Base-by-base conservation (phyloP, 2,329 filamentous ascomycete genomes). In the Verticillium klebahnii region DNA sequence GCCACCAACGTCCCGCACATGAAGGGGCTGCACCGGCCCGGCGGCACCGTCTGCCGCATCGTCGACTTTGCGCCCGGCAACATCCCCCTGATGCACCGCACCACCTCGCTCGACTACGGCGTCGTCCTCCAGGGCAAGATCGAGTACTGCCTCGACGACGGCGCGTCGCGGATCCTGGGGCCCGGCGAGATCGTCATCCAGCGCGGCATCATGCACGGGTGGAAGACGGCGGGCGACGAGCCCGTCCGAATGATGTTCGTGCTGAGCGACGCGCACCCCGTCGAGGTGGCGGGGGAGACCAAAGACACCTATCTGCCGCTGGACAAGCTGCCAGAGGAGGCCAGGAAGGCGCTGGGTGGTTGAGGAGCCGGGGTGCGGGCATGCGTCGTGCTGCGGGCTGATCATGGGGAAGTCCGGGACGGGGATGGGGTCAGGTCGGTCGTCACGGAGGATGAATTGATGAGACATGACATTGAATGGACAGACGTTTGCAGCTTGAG, bases 161-260 rank as follows among this genome's bases (percentile, higher is more conserved):
- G 79, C 11, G 77, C 76, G 39, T 71, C 64, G 58, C 69, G 71
- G 31, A 57, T 71, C 8, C 69, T 82, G 70, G 67, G 72, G 57
- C 70, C 72, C 52, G 80, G 80, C 5, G 79, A 82, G 66, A 71
- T 81, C 31, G 74, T 75, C 29, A 75, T 82, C 36, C 79, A 82
- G 68, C 70, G 80, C 55, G 79, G 72, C 8, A 80, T 78, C 6
- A 77, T 74, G 69, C 78, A 81, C 69, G 74, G 60, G 12, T 67
- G 66, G 66, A 52, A 52, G 45, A 52, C 45, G 45, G 45, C 45
- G n/a, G 45, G 45, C 45, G 45, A 52, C 45, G 45, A 52, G 45
- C 45, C 45, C 45, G 45, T 52, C 8, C 45, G 45, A 0, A 52
- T 52, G 45, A n/a, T 52, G n/a, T 52, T 52, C 45, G 45, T 52